phyloP scores from a whole-genome alignment of 148 eudicot species.

The Limonium bicolor region DNA sequence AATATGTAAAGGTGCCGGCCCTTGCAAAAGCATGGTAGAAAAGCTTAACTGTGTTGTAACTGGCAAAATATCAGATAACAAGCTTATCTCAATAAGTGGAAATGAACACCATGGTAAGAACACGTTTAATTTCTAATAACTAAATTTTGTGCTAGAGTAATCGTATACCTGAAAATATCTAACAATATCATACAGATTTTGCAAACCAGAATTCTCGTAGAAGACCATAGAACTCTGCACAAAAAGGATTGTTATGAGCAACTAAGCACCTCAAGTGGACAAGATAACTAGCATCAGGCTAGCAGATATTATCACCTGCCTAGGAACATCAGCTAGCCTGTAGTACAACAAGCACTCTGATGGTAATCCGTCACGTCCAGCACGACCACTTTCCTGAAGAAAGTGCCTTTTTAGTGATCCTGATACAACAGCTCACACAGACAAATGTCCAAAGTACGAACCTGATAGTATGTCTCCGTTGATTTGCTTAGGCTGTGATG shows the following conservation, averaged over 20 bases:
- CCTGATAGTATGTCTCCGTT: slow-evolving; percentile 99
- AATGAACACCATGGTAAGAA: no score
- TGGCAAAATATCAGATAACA: no score
- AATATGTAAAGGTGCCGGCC: no score
- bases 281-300: not conserved
- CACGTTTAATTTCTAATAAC: no score
- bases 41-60: no score
- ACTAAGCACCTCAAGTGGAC: not conserved
- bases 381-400: slow-evolving; percentile 92
- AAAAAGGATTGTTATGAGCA: slow-evolving; percentile 8
- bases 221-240: slow-evolving; percentile 95
- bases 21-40: no score
- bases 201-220: slow-evolving; percentile 81
- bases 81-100: no score
- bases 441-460: slow-evolving; percentile 13
- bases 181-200: slow-evolving; percentile 81
- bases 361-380: slow-evolving; percentile 95
- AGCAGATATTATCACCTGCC: slow-evolving; percentile 41
- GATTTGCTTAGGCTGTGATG: slow-evolving; percentile 96
- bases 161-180: slow-evolving; percentile 70
- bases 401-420: slow-evolving; percentile 6
- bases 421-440: slow-evolving; percentile 4
- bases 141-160: no score
- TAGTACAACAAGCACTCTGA: slow-evolving; percentile 76
- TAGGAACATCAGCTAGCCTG: slow-evolving; percentile 85